phyloP scores from a whole-genome alignment of 331 rosid genomes.

The Cydonia oblonga region DNA sequence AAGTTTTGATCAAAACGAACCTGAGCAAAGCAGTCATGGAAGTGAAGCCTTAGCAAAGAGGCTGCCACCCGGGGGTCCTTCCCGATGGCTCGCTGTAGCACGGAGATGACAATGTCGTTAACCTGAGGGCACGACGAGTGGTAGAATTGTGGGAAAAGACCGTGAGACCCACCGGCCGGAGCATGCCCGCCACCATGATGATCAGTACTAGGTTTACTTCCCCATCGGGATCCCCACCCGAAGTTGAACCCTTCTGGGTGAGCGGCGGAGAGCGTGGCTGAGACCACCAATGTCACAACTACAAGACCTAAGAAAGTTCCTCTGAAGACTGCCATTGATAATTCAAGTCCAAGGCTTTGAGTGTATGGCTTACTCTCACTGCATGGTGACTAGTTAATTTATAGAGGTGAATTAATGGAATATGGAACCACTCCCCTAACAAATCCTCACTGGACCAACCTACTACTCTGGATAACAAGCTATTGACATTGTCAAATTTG shows the following conservation, averaged over 20 bases:
- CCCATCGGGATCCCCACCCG: slow-evolving; percentile 36
- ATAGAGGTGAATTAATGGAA: slow-evolving; percentile 7
- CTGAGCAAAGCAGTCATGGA: slow-evolving; percentile 83
- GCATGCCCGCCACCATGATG: slow-evolving; percentile 17
- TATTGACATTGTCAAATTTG: slow-evolving; percentile 35
- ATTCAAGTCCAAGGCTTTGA: neutral
- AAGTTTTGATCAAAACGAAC: neutral
- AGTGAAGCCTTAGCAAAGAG: slow-evolving; percentile 75
- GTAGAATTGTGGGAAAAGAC: slow-evolving; percentile 58
- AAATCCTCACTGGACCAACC: slow-evolving; percentile 29
- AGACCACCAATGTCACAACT: slow-evolving; percentile 17
- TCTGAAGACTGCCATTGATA: slow-evolving; percentile 30
- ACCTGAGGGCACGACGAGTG: slow-evolving; percentile 73
- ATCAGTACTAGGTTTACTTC: slow-evolving; percentile 7
- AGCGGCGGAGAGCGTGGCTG: slow-evolving; percentile 25
- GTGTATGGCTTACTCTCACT: neutral
- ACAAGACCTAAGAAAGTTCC: slow-evolving; percentile 6
- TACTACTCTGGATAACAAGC: slow-evolving; percentile 3
- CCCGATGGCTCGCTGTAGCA: slow-evolving; percentile 51
- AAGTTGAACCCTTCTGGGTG: slow-evolving; percentile 47
- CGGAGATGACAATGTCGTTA: slow-evolving; percentile 71
- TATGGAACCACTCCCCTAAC: slow-evolving; percentile 37
- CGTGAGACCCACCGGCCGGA: slow-evolving; percentile 18
- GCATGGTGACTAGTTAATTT: neutral
- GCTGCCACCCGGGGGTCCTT: slow-evolving; percentile 58